Conservation (phyloP, 495 filamentous ascomycete genomes). For the Aspergillus indologenus region DNA sequence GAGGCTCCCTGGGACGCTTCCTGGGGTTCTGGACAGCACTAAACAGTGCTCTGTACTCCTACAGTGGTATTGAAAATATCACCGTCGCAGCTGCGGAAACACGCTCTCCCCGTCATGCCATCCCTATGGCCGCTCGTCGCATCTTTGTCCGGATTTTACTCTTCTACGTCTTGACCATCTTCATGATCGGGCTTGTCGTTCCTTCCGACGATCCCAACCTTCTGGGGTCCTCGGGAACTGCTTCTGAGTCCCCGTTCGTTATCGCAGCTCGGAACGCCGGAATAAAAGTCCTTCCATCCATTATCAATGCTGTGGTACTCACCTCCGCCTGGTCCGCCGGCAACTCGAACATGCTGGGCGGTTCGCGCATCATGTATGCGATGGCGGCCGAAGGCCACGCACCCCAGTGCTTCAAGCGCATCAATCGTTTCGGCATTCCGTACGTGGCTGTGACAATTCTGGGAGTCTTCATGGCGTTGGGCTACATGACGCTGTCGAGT, state of each 20-base stretch:
- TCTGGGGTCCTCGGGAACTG: constrained; percentile 28
- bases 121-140: constrained; percentile 73
- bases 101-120: constrained; percentile 65
- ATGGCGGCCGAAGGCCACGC: constrained; percentile 43
- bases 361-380: constrained; percentile 43
- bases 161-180: constrained; percentile 63
- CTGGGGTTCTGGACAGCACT: constrained; percentile 41
- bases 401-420: constrained; percentile 44
- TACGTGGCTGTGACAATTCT: constrained; percentile 40
- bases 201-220: constrained; percentile 37
- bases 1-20: constrained; percentile 39
- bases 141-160: constrained; percentile 79
- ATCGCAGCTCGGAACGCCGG: constrained; percentile 42
- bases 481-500: constrained; percentile 31
- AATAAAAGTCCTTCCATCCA: constrained; percentile 44
- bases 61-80: constrained; percentile 64
- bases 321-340: constrained; percentile 44
- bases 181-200: constrained; percentile 51
- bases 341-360: constrained; percentile 48
- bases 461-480: constrained; percentile 17
- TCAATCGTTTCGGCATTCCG: constrained; percentile 59
- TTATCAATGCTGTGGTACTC: constrained; percentile 49
- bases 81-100: constrained; percentile 77
- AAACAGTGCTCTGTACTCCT: constrained; percentile 42
- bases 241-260: constrained; percentile 51